Evolutionary conservation across 192 early-diverging fungal species (phyloP).

Genomic region (Lobosporangium transversale): DNA sequence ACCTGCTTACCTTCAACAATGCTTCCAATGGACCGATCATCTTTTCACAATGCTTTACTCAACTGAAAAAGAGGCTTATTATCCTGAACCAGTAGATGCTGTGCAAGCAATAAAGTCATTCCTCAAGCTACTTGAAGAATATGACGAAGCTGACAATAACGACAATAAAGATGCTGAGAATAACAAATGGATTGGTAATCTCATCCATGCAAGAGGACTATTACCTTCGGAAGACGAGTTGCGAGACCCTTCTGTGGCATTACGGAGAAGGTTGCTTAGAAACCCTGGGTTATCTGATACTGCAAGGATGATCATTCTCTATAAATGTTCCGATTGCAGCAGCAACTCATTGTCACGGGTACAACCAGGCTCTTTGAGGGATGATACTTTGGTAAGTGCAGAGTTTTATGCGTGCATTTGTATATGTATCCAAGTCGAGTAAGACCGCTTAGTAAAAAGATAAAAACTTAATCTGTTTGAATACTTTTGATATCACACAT

Average conservation of each 20-base stretch:
- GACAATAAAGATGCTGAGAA: too few species aligned
- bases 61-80: background rate
- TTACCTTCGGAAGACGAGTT: constrained; percentile 15
- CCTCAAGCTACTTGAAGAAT: background rate
- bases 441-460: background rate
- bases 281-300: constrained; percentile 16
- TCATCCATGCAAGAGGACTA: background rate
- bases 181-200: too few species aligned
- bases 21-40: constrained; percentile 44
- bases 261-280: constrained; percentile 13
- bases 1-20: constrained; percentile 5
- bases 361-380: background rate
- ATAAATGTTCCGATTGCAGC: background rate
- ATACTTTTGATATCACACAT: too few species aligned
- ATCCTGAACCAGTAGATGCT: background rate
- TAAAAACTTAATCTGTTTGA: too few species aligned
- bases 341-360: background rate
- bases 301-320: constrained; percentile 1
- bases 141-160: background rate
- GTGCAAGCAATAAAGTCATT: constrained; percentile 1
- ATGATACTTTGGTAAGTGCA: constrained; percentile 1
- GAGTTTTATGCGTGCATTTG: too few species aligned
- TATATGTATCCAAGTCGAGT: too few species aligned
- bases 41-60: constrained; percentile 9
- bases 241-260: constrained; percentile 8